Evolutionary conservation across 805 yeast species (phyloP), one percentile per base, ranked within the genome.

Genomic region (Brettanomyces anomalus): DNA sequence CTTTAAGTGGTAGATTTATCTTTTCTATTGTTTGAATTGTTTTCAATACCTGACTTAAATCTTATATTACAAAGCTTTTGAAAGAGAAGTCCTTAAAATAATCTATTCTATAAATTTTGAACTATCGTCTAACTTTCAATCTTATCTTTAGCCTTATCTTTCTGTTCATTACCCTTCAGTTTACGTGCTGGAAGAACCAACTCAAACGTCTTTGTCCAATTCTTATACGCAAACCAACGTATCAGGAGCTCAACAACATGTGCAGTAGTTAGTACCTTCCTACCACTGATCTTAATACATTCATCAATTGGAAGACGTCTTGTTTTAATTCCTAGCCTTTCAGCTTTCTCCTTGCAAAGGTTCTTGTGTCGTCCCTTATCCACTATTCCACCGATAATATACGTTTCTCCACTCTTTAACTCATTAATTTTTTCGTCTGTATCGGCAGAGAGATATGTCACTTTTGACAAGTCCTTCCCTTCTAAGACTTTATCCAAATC

Each of bases 321-420:
- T 2, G 93, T 85, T 35, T 69, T 60, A 16, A 90, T 68, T 0
- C 89, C 87, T 50, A 85, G 62, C 45, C 70, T 65, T 49, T 79
- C 72, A 1, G 97, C 97, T 60, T 89, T 93, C 49, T 83, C 72
- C 39, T 76, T 70, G 60, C 98, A 90, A 30, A 90, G 62, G 48
- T 71, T 69, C 61, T 86, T 85, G 65, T 88, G 81, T 52, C 97
- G 74, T 46, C 94, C 94, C 60, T 90, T 90, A 60, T 90, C 98
- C 3, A 90, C 97, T 44, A 90, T 90, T 0, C 97, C 98, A 8
- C 98, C 98, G 40, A 90, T 79, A 36, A 90, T 77, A 52, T 90
- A 90, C 0, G 94, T 85, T 57, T 71, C 68, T 3, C 81, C 85
- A 4, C 78, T 76, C 47, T 81, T 78, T 42, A 90, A 66, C 20